phyloP scores from a whole-genome alignment of 768 basidiomycete species.

The Termitomyces sp. region DNA sequence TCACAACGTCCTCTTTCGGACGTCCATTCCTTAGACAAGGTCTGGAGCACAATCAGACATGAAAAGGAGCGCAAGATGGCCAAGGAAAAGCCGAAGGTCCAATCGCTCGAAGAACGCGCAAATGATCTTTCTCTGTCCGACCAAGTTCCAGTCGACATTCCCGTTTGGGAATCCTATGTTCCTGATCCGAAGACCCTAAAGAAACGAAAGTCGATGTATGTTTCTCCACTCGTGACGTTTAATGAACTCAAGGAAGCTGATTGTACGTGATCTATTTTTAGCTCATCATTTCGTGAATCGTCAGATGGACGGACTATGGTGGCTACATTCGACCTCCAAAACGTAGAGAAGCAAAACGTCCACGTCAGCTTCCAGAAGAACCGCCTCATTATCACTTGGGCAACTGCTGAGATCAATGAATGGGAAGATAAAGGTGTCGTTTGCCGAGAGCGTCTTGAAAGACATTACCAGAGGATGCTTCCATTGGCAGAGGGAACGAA shows the following conservation, averaged over 20 bases:
- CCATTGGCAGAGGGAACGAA: conserved; percentile 72
- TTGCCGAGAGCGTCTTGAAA: conserved; percentile 61
- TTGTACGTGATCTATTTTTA: conserved; percentile 21
- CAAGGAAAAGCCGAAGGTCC: conserved; percentile 63
- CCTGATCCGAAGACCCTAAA: conserved; percentile 40
- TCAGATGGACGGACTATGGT: conserved; percentile 65
- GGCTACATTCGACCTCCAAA: conserved; percentile 66
- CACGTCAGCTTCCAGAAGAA: conserved; percentile 69
- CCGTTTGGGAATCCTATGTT: conserved; percentile 31
- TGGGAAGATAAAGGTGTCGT: conserved; percentile 55
- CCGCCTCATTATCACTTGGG: conserved; percentile 64
- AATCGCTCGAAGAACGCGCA: conserved; percentile 51
- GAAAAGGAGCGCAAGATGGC: conserved; percentile 65
- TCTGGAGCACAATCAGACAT: conserved; percentile 65
- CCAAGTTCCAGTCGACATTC: conserved; percentile 30
- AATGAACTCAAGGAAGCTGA: conserved; percentile 11
- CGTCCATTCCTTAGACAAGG: conserved; percentile 41
- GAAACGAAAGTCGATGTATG: conserved; percentile 61
- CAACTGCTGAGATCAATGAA: conserved; percentile 52
- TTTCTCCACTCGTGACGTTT: conserved; percentile 8
- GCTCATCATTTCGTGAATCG: conserved; percentile 68
- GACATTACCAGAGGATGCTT: conserved; percentile 59
- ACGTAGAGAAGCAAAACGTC: conserved; percentile 67
- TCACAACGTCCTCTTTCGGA: conserved; percentile 33
- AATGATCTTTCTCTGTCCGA: conserved; percentile 30